phyloP scores from a whole-genome alignment of 2,329 filamentous ascomycete genomes.

The Monosporascus sp. region DNA sequence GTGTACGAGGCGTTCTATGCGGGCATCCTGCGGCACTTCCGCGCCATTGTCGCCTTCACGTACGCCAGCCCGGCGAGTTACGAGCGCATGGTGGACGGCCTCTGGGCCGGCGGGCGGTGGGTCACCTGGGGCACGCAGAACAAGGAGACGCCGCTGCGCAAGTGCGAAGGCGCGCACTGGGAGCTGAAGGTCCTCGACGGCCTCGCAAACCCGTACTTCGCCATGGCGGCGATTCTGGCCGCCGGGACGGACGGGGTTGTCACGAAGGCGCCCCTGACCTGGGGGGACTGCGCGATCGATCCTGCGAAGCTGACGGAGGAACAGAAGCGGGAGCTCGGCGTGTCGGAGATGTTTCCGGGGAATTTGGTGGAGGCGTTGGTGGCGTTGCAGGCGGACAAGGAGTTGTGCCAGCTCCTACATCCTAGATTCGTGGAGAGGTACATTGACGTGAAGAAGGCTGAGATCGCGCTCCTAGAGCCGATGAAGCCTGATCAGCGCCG shows the following conservation, averaged over 20 bases:
- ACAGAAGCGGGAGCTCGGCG: conserved; percentile 46
- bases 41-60: conserved; percentile 62
- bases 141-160: conserved; percentile 67
- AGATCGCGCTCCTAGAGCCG: conserved; percentile 43
- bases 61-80: conserved; percentile 65
- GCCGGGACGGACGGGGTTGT: conserved; percentile 54
- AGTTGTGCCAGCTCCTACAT: conserved; percentile 42
- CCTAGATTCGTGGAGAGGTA: conserved; percentile 51
- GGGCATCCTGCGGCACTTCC: conserved; percentile 62
- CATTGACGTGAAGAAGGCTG: conserved; percentile 51
- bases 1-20: conserved; percentile 65
- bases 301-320: conserved; percentile 43
- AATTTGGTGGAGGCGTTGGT: conserved; percentile 50
- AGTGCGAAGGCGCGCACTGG: conserved; percentile 64
- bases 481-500: conserved; percentile 45
- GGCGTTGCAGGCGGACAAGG: conserved; percentile 42
- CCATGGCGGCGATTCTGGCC: conserved; percentile 54
- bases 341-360: conserved; percentile 48
- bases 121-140: conserved; percentile 80
- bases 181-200: conserved; percentile 77
- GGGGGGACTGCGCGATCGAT: conserved; percentile 50
- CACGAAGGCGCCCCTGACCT: conserved; percentile 36
- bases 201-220: conserved; percentile 72
- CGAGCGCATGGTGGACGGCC: conserved; percentile 60
- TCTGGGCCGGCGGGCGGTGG: conserved; percentile 75